Evolutionary conservation across 2,329 filamentous ascomycete species (phyloP), one percentile per base, ranked within the genome.

Genomic region (Trichoderma aggressivum): DNA sequence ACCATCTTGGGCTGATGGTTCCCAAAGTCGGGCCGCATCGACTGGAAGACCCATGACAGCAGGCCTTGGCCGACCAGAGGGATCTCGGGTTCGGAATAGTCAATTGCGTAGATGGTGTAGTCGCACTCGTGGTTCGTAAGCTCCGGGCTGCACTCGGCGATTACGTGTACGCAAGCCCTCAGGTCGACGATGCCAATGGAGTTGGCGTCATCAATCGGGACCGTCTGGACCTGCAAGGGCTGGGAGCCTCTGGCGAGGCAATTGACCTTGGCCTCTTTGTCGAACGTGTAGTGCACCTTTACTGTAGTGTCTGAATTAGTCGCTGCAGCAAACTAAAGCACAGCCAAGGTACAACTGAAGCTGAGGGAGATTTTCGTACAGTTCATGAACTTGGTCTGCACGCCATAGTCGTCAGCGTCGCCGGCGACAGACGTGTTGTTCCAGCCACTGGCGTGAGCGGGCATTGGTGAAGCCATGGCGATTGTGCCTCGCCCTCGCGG

Each of bases 231-330:
- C 66, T 92, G 87, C 71, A 97, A 85, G 18, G 91, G 87, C 72
- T 95, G 91, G 21, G 93, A 92, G 85, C 93, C 91, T 77, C 95
- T 89, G 72, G 95, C 94, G 63, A 99, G 87, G 81, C 94, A 98
- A 79, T 95, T 94, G 74, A 94, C 91, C 82, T 94, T 94, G 82
- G 90, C 91, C 75, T 95, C 91, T 78, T 91, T 90, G 80, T 98
- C 94, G 82, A 98, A 98, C 36, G 94, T 97, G 82, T 98, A 99
- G 73, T 97, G 90, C 63, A 98, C 92, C 86, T 98, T 98, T 81
- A 98, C 94, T 97, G 81, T 55, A 14, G 32, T 59, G 28, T 39
- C 26, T 63, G 39, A 18, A 69, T 72, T 61, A 72, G 71, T 47
- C 59, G 59, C 50, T 53, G 66, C 39, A 53, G 28, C 65, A 47